phyloP scores from a whole-genome alignment of 83 land plant species.

The Picea abies region DNA sequence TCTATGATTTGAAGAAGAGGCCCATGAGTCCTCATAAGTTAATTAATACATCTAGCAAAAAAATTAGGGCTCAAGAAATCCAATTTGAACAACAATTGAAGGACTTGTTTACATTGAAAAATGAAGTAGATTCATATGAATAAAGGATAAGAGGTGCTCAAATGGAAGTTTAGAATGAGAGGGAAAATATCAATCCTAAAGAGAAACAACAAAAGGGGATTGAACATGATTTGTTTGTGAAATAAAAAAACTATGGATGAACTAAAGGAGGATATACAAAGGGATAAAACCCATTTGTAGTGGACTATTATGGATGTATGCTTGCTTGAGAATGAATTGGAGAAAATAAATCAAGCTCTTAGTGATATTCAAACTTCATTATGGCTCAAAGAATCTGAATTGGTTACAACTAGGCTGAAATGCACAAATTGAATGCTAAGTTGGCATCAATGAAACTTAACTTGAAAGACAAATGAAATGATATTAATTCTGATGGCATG shows the following conservation, averaged over 20 bases:
- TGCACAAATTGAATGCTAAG: conserved; percentile 70
- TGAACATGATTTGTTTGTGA: conserved; percentile 41
- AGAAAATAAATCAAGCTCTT: conserved; percentile 36
- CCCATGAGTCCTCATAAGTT: conserved; percentile 48
- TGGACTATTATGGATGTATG: conserved; percentile 29
- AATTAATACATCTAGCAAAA: conserved; percentile 26
- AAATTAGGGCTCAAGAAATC: conserved; percentile 44
- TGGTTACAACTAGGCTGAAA: conserved; percentile 63
- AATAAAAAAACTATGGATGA: conserved; percentile 27
- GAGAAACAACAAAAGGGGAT: conserved; percentile 43
- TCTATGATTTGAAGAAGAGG: conserved; percentile 61
- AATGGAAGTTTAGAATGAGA: conserved; percentile 59
- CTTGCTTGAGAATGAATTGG: conserved; percentile 42
- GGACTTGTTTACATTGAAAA: conserved; percentile 53
- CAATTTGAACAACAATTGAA: conserved; percentile 39
- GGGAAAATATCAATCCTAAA: conserved; percentile 36
- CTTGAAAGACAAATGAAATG: conserved; percentile 53
- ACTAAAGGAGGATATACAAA: conserved; percentile 37
- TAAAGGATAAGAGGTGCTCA: conserved; percentile 47
- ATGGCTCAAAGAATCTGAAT: conserved; percentile 61
- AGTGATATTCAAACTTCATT: conserved; percentile 34
- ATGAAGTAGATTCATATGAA: conserved; percentile 31
- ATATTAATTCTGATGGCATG: conserved; percentile 41
- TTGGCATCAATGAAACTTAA: conserved; percentile 39
- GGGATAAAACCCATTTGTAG: conserved; percentile 45